Base-by-base conservation (phyloP, 2,329 filamentous ascomycete genomes). In the Xylaria sp. region DNA sequence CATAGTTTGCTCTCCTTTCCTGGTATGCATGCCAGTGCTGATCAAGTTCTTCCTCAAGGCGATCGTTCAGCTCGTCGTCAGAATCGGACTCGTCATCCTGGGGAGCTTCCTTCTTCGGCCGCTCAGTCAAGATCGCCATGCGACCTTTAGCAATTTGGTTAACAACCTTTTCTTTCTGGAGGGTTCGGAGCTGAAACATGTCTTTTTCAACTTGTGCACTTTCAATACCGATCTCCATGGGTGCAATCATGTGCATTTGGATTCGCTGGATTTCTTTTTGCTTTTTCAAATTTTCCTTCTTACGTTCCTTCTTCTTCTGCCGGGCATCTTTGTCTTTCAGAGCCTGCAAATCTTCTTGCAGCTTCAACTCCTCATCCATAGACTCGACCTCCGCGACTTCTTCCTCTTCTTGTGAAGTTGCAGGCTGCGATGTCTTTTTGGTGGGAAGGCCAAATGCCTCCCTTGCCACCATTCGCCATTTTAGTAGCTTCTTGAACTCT, bases 191-290 rank as follows among this genome's bases (percentile, higher is more conserved):
- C 2, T 87, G 87, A 75, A 99, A 99, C 82, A 97, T 95, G 28
- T 91, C 83, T 47, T 92, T 91, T 43, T 92, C 89, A 23, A 92
- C 94, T 52, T 86, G 82, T 0, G 92, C 91, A 0, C 92, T 92
- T 74, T 97, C 95, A 79, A 96, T 86, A 72, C 95, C 95, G 66
- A 99, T 97, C 67, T 99, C 95, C 83, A 92, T 95, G 7, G 95
- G 95, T 0, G 93, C 91, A 2, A 89, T 90, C 95, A 99, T 99
- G 79, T 97, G 90, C 81, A 99, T 88, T 77, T 99, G 95, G 90
- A 99, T 90, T 35, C 95, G 89, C n/a, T 96, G 84, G 63, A 98
- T 92, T 68, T 98, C 95, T 70, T 92, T 95, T n/a, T n/a, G n/a
- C 70, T 95, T 92, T 78, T 96, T 98, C 76, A n/a, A n/a, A n/a